Base-by-base conservation (phyloP, 2,329 filamentous ascomycete species). In the Sarocladium strictum region DNA sequence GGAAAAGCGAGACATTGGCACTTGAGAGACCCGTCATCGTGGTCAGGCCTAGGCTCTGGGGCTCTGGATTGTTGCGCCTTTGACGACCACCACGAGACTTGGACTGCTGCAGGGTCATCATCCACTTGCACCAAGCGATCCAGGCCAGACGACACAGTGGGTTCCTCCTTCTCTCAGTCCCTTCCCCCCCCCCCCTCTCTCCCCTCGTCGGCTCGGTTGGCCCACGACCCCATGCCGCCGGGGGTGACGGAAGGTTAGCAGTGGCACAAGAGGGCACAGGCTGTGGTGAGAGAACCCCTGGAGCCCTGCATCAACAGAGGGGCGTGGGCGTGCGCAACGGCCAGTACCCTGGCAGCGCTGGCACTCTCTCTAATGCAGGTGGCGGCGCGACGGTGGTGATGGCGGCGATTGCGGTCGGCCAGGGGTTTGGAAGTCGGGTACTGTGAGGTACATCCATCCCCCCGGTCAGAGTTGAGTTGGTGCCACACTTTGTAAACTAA, bases 1-100 rank as follows among this genome's bases (percentile, higher is more conserved):
- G 66, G 66, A 65, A 64, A 62, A 53, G 54, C 35, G 17, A 54
- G 53, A 38, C 53, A 54, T 32, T 37, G 53, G 53, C 32, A 50
- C 27, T 26, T 43, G 38, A 15, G 19, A 33, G 53, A 40, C 57
- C 58, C 58, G 53, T 55, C 50, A 53, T 53, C 50, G 32, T 53
- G 50, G 50, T 38, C 50, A 53, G 32, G 47, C 47, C 47, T 47
- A 38, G 35, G 35, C 35, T 38, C 15, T n/a, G 35, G 43, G 43
- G 24, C 43, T 47, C 40, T 49, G 43, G 43, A 49, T 24, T 49
- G 17, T 15, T 27, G 43, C 43, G 43, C 29, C 47, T 51, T 51
- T 51, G 47, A 51, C 15, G 27, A 21, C 11, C 47, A 51, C 47
- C 17, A 35, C 47, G 47, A 51, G 32, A 40, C 50, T 38, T 21